Percentiles rank a stretch among this genome's conserved stretches.
Evolutionary conservation across 805 yeast species (phyloP).

Genomic region (Lipomyces sp.): DNA sequence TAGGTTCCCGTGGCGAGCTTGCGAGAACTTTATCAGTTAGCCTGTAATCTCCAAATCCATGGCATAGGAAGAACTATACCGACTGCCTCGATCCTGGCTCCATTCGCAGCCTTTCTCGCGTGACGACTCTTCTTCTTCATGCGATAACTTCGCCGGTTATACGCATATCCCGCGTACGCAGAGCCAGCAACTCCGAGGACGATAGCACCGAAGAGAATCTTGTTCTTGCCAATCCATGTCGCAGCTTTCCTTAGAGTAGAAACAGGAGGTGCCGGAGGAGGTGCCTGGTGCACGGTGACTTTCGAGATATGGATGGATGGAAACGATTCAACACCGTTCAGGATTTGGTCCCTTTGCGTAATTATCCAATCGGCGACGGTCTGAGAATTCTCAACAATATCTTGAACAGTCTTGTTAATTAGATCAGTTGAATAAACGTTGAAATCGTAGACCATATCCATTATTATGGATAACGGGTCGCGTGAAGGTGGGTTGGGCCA

Average conservation of each 20-base stretch:
- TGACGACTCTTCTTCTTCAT: constrained; percentile 49
- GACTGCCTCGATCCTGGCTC: constrained; percentile 77
- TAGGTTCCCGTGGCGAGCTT: constrained; percentile 77
- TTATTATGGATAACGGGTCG: constrained; percentile 33
- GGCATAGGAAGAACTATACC: constrained; percentile 20
- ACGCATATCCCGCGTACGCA: constrained; percentile 19
- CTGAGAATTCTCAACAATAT: constrained; percentile 20
- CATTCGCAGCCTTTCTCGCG: constrained; percentile 67
- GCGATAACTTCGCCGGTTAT: constrained; percentile 10
- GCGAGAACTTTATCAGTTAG: constrained; percentile 52
- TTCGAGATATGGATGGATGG: constrained; percentile 19
- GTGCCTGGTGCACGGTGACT: constrained; percentile 8
- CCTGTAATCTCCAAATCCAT: background rate
- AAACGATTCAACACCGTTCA: constrained; percentile 18
- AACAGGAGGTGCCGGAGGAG: constrained; percentile 21
- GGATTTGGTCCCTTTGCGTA: constrained; percentile 21
- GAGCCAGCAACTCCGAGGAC: constrained; percentile 31
- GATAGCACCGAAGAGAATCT: constrained; percentile 25
- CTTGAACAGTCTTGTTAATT: constrained; percentile 23
- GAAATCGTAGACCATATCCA: constrained; percentile 29
- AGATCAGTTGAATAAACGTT: constrained; percentile 27
- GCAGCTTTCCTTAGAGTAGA: constrained; percentile 4
- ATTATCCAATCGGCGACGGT: constrained; percentile 27
- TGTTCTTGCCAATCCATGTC: constrained; percentile 30
- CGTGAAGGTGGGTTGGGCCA: constrained; percentile 34